These are phyloP conservation scores for Mucor ambiguus DNA, from an alignment of 371 early-diverging fungal species.

Conservation along the genomic window DNA sequence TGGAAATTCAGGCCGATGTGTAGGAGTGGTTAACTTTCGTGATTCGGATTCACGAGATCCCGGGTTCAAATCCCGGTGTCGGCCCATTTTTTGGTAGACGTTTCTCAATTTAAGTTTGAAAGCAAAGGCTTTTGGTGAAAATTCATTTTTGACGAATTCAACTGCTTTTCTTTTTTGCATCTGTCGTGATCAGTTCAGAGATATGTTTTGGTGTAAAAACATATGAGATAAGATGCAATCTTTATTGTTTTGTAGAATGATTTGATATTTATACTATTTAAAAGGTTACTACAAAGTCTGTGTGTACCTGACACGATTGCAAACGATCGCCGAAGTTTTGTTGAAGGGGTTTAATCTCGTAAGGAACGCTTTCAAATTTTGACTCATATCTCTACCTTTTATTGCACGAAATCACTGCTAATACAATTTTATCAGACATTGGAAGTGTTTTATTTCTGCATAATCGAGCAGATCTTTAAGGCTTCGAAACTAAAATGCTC, in stretches of 20 bases:
- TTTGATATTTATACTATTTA: too few relatives aligned
- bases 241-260: too few relatives aligned
- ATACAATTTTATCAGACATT: too few relatives aligned
- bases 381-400: not conserved
- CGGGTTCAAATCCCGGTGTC: slow-evolving; percentile 27
- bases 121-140: not conserved
- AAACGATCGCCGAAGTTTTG: not conserved
- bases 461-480: too few relatives aligned
- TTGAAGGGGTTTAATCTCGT: not conserved
- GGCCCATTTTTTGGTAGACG: slow-evolving; percentile 12
- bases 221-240: too few relatives aligned
- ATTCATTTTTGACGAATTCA: not conserved
- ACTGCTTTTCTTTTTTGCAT: not conserved
- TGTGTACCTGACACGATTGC: too few relatives aligned
- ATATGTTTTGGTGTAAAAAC: too few relatives aligned
- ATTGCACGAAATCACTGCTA: not conserved
- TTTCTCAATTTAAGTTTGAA: not conserved
- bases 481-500: too few relatives aligned
- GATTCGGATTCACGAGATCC: slow-evolving; percentile 26
- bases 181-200: too few relatives aligned
- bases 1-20: slow-evolving; percentile 13
- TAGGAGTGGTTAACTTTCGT: slow-evolving; percentile 25
- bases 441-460: too few relatives aligned
- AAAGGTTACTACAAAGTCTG: too few relatives aligned
- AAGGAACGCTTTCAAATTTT: not conserved